Percentiles rank a stretch among this genome's conserved stretches.
Conservation (phyloP, 495 filamentous ascomycete genomes). For the Pyronema domesticum region DNA sequence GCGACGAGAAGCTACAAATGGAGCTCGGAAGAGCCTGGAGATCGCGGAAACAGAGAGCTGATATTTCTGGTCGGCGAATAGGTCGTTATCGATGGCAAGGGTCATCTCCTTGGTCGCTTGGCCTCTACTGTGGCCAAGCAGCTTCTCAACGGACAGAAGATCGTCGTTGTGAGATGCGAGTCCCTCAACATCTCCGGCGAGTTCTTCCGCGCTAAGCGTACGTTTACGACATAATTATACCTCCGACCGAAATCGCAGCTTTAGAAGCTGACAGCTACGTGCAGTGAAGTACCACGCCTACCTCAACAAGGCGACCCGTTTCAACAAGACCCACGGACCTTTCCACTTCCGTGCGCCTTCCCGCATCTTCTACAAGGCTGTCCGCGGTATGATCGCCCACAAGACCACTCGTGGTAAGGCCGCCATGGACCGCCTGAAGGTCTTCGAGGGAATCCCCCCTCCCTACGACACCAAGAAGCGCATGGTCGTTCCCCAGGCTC, state of each 20-base stretch:
- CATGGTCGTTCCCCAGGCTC: constrained; percentile 94
- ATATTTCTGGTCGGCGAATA: constrained; percentile 28
- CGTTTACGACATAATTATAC: constrained; percentile 30
- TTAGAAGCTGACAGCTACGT: constrained; percentile 8
- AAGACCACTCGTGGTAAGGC: constrained; percentile 95
- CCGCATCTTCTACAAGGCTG: constrained; percentile 98
- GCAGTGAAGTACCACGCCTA: constrained; percentile 99
- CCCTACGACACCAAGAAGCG: constrained; percentile 99
- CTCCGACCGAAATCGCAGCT: background rate
- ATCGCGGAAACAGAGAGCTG: constrained; percentile 7
- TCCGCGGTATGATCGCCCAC: constrained; percentile 99
- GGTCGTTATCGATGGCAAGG: constrained; percentile 99
- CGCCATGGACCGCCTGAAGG: constrained; percentile 93
- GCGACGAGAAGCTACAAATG: constrained; percentile 1
- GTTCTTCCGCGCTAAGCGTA: constrained; percentile 99
- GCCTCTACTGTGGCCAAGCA: constrained; percentile 99
- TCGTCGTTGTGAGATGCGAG: constrained; percentile 96
- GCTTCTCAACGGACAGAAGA: constrained; percentile 97
- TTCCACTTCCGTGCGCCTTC: constrained; percentile 99
- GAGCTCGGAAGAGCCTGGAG: constrained; percentile 5
- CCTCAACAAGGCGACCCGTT: constrained; percentile 98
- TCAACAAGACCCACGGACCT: constrained; percentile 96
- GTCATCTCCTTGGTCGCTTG: constrained; percentile 96
- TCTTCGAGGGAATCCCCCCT: constrained; percentile 97
- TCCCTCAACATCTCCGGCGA: constrained; percentile 99